Percentiles rank a stretch among this genome's conserved stretches.
Conservation (phyloP, 495 filamentous ascomycete genomes). For the Aspergillus sclerotioniger region DNA sequence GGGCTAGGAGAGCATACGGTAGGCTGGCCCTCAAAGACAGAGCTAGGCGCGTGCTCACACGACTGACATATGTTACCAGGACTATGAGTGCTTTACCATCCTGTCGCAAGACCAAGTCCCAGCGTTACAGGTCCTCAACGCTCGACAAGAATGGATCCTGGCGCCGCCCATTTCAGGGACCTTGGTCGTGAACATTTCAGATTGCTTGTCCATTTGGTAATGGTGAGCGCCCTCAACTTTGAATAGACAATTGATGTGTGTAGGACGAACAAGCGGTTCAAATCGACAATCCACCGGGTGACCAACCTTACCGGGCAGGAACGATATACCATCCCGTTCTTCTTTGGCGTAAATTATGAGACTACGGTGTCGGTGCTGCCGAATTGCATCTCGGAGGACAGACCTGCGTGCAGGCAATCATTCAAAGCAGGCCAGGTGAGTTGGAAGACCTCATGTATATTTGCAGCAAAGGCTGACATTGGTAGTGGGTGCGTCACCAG, state of each 20-base stretch:
- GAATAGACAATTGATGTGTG: not conserved
- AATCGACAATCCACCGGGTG: constrained; percentile 50
- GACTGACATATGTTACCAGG: constrained; percentile 19
- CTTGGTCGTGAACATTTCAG: constrained; percentile 52
- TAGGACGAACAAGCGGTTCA: constrained; percentile 43
- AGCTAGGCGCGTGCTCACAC: not conserved
- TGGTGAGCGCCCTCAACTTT: not conserved
- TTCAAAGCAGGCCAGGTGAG: constrained; percentile 30
- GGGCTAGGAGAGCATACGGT: constrained; percentile 49
- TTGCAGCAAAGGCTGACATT: not conserved
- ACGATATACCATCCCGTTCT: constrained; percentile 50
- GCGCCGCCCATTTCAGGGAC: constrained; percentile 42
- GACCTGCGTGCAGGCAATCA: constrained; percentile 16
- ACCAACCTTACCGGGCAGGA: constrained; percentile 45
- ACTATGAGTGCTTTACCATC: constrained; percentile 50
- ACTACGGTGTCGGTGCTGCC: constrained; percentile 26
- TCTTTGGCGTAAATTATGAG: constrained; percentile 39
- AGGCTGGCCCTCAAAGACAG: not conserved
- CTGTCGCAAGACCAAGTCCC: constrained; percentile 37
- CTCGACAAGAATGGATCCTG: constrained; percentile 40
- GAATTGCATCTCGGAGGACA: constrained; percentile 16
- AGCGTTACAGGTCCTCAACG: constrained; percentile 45
- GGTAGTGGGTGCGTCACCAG: constrained; percentile 1
- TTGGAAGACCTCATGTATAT: not conserved
- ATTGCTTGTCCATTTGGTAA: constrained; percentile 47